Evolutionary conservation across 208 protist genomes (phyloP).

Genomic region (Leishmania guyanensis): DNA sequence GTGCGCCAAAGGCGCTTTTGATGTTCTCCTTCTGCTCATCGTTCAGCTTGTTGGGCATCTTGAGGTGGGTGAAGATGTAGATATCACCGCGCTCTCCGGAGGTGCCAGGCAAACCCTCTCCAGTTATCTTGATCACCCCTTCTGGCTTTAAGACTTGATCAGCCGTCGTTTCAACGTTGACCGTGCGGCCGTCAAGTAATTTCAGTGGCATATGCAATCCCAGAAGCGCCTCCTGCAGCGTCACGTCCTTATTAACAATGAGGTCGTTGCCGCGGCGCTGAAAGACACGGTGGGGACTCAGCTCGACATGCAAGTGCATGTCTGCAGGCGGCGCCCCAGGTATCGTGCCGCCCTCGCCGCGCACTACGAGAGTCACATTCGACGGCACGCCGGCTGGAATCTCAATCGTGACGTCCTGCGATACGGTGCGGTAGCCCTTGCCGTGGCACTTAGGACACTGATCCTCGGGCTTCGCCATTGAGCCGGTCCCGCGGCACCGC

Average conservation of each 20-base stretch:
- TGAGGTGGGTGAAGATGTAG: constrained; percentile 80
- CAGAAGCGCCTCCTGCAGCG: constrained; percentile 94
- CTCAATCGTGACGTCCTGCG: constrained; percentile 95
- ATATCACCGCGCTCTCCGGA: constrained; percentile 79
- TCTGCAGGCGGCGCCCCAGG: constrained; percentile 95
- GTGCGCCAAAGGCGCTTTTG: constrained; percentile 69
- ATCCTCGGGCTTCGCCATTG: constrained; percentile 92
- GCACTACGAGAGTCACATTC: constrained; percentile 95
- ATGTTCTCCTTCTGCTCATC: constrained; percentile 63
- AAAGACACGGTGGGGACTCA: constrained; percentile 94
- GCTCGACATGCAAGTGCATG: constrained; percentile 95
- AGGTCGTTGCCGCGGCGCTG: constrained; percentile 95
- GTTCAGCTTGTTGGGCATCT: constrained; percentile 81
- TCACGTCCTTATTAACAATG: constrained; percentile 89
- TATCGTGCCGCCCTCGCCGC: constrained; percentile 95
- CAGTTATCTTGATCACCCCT: constrained; percentile 77
- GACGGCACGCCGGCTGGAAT: constrained; percentile 96
- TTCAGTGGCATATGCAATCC: constrained; percentile 88
- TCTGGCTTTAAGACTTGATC: constrained; percentile 73
- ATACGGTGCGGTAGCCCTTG: constrained; percentile 91
- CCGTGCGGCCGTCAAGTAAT: constrained; percentile 89
- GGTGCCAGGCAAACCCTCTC: constrained; percentile 86
- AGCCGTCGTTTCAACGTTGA: constrained; percentile 76
- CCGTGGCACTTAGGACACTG: constrained; percentile 95
- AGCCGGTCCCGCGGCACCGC: constrained; percentile 94